These are phyloP conservation scores for Diaporthe longicolla DNA, from an alignment of 2,329 filamentous ascomycete species.

Conservation along the genomic window DNA sequence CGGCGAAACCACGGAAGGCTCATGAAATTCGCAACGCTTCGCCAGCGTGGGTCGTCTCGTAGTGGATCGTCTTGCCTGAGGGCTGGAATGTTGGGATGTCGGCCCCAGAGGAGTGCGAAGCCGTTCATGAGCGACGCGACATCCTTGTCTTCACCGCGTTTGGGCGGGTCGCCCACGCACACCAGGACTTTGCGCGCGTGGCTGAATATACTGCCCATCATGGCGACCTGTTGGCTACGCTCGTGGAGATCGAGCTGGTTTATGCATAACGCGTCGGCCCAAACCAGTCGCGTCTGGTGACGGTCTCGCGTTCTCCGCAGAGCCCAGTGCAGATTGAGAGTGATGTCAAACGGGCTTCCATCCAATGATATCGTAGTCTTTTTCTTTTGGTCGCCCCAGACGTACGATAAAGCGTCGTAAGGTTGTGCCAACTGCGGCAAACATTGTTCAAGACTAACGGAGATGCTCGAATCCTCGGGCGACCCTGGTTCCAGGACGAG, in stretches of 20 bases:
- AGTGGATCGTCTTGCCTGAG: not conserved
- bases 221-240: conserved; percentile 34
- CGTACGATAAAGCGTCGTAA: conserved; percentile 12
- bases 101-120: conserved; percentile 6
- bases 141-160: not conserved
- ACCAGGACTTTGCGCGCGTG: not conserved
- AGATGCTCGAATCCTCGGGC: not conserved
- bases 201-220: conserved; percentile 37
- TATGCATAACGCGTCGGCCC: conserved; percentile 36
- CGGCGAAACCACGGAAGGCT: conserved; percentile 17
- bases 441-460: not conserved
- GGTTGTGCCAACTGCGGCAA: not conserved
- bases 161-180: not conserved
- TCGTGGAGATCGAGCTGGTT: conserved; percentile 32
- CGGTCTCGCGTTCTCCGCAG: conserved; percentile 1
- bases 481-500: not conserved
- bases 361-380: not conserved
- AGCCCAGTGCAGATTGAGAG: not conserved
- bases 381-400: not conserved
- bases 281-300: conserved; percentile 12
- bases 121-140: conserved; percentile 13
- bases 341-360: not conserved
- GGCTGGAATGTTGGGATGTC: not conserved
- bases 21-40: not conserved
- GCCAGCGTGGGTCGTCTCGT: not conserved